phyloP scores from a whole-genome alignment of 2,329 filamentous ascomycete genomes.

The Alternaria sp. region DNA sequence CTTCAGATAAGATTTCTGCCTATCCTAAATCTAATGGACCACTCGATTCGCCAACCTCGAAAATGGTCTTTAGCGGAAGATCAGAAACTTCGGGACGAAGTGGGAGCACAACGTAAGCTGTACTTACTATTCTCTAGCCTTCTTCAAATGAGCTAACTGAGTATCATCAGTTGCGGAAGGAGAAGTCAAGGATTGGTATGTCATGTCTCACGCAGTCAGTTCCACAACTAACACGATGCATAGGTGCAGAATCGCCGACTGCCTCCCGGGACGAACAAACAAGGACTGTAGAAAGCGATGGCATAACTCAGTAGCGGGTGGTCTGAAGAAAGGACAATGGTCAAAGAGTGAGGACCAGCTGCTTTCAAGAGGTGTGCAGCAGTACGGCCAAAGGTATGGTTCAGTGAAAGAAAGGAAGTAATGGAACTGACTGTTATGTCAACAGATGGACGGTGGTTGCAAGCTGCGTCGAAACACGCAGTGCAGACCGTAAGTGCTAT shows the following conservation, averaged over 20 bases:
- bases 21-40: slow-evolving; percentile 15
- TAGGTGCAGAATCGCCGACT: slow-evolving; percentile 50
- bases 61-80: slow-evolving; percentile 44
- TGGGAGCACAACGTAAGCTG: slow-evolving; percentile 37
- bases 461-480: slow-evolving; percentile 50
- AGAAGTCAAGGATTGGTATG: slow-evolving; percentile 43
- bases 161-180: slow-evolving; percentile 26
- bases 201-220: neutral
- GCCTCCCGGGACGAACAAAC: slow-evolving; percentile 54
- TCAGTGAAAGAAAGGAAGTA: neutral
- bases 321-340: slow-evolving; percentile 56
- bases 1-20: neutral
- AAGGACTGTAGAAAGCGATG: slow-evolving; percentile 58
- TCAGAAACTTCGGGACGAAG: slow-evolving; percentile 39
- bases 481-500: slow-evolving; percentile 51
- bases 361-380: slow-evolving; percentile 47
- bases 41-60: slow-evolving; percentile 36
- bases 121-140: neutral
- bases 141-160: neutral
- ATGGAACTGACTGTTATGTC: slow-evolving; percentile 4
- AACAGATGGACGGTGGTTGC: slow-evolving; percentile 57
- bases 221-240: slow-evolving; percentile 8
- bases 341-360: slow-evolving; percentile 48
- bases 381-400: slow-evolving; percentile 49
- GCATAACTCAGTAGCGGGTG: slow-evolving; percentile 51